phyloP scores from a whole-genome alignment of 305 asterid species.

The Salvia sclarea region DNA sequence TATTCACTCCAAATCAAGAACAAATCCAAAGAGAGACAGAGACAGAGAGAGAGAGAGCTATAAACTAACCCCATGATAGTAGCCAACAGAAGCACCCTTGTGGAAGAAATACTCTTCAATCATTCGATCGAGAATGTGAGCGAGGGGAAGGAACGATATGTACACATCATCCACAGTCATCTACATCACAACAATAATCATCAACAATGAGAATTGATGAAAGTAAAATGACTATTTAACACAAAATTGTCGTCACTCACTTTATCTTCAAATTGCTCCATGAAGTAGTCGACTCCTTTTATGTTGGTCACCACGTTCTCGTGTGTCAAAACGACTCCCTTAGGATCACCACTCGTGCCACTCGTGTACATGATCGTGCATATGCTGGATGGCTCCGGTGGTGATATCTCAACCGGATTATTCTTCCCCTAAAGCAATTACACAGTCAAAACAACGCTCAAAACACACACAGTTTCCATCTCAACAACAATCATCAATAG shows the following conservation, averaged over 20 bases:
- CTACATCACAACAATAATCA: slow-evolving; percentile 38
- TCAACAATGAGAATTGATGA: background rate
- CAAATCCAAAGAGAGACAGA: background rate
- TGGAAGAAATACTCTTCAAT: slow-evolving; percentile 95
- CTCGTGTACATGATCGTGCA: slow-evolving; percentile 98
- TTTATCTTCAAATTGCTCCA: slow-evolving; percentile 96
- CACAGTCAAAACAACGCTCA: background rate
- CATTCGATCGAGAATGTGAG: slow-evolving; percentile 98
- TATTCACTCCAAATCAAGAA: no score
- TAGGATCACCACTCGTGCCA: slow-evolving; percentile 95
- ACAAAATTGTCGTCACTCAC: slow-evolving; percentile 32
- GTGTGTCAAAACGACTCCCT: slow-evolving; percentile 93
- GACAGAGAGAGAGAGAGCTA: background rate
- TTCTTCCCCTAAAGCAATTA: slow-evolving; percentile 58
- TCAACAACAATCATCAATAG: background rate
- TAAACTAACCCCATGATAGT: slow-evolving; percentile 88
- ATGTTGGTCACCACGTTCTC: slow-evolving; percentile 63
- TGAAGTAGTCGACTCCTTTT: slow-evolving; percentile 74
- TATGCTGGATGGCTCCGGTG: slow-evolving; percentile 62
- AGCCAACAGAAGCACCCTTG: slow-evolving; percentile 98
- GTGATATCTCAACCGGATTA: slow-evolving; percentile 51
- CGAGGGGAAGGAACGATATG: slow-evolving; percentile 94
- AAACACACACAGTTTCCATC: background rate
- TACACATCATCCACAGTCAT: slow-evolving; percentile 93
- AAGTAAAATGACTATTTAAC: background rate